Percentiles rank a stretch among this genome's conserved stretches.
Evolutionary conservation across 2,329 filamentous ascomycete species (phyloP).

Genomic region (Pestalotiopsis fici): DNA sequence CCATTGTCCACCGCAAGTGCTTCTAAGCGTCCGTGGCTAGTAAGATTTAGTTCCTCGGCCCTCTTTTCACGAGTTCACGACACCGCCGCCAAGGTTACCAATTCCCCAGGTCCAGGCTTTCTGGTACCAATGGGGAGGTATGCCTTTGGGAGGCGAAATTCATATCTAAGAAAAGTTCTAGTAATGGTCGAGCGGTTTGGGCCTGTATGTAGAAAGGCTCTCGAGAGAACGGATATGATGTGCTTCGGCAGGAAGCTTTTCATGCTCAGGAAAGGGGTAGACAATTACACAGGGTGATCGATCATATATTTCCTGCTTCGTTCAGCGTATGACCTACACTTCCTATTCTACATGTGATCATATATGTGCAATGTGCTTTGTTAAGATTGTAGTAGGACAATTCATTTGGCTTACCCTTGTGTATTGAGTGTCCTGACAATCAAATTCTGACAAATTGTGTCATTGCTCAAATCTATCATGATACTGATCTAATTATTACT

Average conservation of each 20-base stretch:
- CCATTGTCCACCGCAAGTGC: slow-evolving; percentile 99
- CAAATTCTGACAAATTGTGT: neutral
- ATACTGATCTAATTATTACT: neutral
- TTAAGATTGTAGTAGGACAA: neutral
- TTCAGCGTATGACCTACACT: slow-evolving; percentile 25
- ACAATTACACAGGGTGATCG: slow-evolving; percentile 54
- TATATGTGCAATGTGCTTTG: neutral
- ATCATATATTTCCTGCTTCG: slow-evolving; percentile 52
- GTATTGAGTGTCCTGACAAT: neutral
- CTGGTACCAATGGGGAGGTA: slow-evolving; percentile 44
- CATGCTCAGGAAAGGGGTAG: slow-evolving; percentile 47
- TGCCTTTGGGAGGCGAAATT: slow-evolving; percentile 46
- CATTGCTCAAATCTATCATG: neutral
- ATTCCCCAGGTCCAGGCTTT: slow-evolving; percentile 37
- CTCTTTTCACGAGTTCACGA: slow-evolving; percentile 36
- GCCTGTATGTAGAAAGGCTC: slow-evolving; percentile 41
- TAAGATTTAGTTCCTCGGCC: slow-evolving; percentile 13
- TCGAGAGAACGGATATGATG: slow-evolving; percentile 44
- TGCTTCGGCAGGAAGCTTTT: slow-evolving; percentile 52
- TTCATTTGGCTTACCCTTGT: neutral
- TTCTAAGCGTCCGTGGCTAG: slow-evolving; percentile 69
- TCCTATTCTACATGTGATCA: neutral
- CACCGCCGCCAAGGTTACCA: slow-evolving; percentile 46
- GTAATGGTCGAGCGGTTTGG: slow-evolving; percentile 54
- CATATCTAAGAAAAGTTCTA: slow-evolving; percentile 61